Base-by-base conservation (phyloP, 768 basidiomycete species). In the Mycena crocata region DNA sequence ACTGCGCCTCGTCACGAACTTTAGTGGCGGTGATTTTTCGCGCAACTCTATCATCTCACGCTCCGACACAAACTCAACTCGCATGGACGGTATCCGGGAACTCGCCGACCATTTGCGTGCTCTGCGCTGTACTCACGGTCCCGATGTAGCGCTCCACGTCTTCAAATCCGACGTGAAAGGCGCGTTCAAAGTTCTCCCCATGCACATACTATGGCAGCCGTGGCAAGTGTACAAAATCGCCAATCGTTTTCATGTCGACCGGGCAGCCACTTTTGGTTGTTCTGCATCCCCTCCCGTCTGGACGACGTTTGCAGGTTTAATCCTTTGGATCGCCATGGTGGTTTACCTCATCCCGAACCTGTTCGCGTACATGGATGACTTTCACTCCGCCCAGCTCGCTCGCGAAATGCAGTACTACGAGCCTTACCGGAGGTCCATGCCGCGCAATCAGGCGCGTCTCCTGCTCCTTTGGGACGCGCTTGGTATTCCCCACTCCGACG, bases 181-280 rank as follows among this genome's bases (percentile, higher is more conserved):
- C 15, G 84, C 84, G 0, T 86, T 83, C 34, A 67, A 77, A 0
- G 73, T 75, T 0, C 55, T 82, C 14, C 84, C 82, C 0, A 72
- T 83, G 66, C 78, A 83, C 48, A 80, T 77, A 0, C 42, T 71
- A 0, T 84, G 83, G 83, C 81, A 85, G 49, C 62, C 84, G 1
- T 80, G 79, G 19, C 83, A 85, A 35, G 57, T 82, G 0, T 71
- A 79, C 9, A 69, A 52, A 0, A 57, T 83, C 21, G 69, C 76
- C 12, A 73, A 72, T 0, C 4, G 23, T 0, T 35, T 37, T 0
- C 65, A 78, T 54, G 62, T 82, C 0, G 77, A 81, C 24, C 37
- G 69, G 0, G 30, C 51, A 10, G 75, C 75, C n/a, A n/a, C n/a
- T n/a, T n/a, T n/a, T n/a, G n/a, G n/a, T n/a, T n/a, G n/a, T n/a